These are phyloP conservation scores for Tilletia caries DNA, from an alignment of 1,284 basidiomycete species.

Conservation along the genomic window DNA sequence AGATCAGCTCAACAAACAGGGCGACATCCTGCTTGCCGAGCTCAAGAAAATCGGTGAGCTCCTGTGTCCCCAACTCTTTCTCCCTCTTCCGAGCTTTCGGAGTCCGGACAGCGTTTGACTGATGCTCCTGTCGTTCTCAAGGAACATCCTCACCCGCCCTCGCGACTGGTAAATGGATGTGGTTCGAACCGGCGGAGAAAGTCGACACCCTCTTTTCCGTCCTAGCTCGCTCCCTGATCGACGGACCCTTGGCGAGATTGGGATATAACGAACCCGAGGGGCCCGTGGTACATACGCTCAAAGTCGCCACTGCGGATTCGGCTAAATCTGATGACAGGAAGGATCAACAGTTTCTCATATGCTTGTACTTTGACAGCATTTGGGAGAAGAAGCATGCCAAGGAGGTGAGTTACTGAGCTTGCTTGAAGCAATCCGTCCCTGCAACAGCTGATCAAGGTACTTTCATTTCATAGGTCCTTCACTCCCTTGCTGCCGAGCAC, in stretches of 20 bases:
- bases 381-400: neutral
- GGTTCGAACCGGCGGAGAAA: conserved; percentile 1
- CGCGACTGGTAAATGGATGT: conserved; percentile 8
- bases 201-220: neutral
- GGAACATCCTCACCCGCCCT: neutral
- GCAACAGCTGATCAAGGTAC: neutral
- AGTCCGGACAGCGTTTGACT: no score
- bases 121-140: no score
- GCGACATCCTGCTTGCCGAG: neutral
- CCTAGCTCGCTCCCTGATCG: conserved; percentile 1
- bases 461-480: neutral
- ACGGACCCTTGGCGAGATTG: neutral
- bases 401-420: neutral
- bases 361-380: conserved; percentile 11
- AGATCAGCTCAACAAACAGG: neutral
- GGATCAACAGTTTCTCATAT: neutral
- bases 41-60: neutral
- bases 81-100: no score
- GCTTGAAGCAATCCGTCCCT: neutral
- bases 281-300: neutral
- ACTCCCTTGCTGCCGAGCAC: neutral
- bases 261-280: neutral
- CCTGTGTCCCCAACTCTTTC: no score
- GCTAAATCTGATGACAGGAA: neutral
- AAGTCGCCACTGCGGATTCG: neutral